Base-by-base conservation (phyloP, 768 basidiomycete genomes). In the Pulveroboletus sp. region DNA sequence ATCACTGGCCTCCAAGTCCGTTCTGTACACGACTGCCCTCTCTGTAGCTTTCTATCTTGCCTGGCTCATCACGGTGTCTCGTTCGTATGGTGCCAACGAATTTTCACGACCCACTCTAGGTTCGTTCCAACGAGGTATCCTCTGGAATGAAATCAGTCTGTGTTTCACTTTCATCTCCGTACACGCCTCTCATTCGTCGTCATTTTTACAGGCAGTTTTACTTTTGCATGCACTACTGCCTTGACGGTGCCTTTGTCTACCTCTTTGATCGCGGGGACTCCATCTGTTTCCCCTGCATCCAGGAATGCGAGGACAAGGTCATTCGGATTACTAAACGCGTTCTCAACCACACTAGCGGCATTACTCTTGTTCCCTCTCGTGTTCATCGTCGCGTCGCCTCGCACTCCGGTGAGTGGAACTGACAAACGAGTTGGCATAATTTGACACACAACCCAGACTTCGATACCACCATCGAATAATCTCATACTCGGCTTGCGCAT, bases 101-200 rank as follows among this genome's bases (percentile, higher is more conserved):
- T 69, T 75, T n/a, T 61, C 62, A 10, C 52, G 61, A 17, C 54
- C 63, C 20, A 66, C 67, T 40, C 55, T 66, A 23, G 66, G 65
- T 33, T 73, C 69, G 69, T 55, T 72, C 27, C 71, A 64, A 45
- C 62, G 72, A 43, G 80, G 81, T 21, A 58, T 71, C 29, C 69
- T 84, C 40, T 87, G 84, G 85, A 77, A 81, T 59, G 80, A 79
- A 49, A 71, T 81, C 45, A 78, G 87, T 87, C 54, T 51, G 82
- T 78, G 17, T 19, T 39, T 17, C 24, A 10, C 4, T 5, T 16
- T 31, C 0, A 24, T 48, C 20, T 39, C 36, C 20, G 37, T 17
- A n/a, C 14, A 2, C 40, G 16, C 33, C 24, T 47, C 51, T 50
- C 49, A 56, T 44, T 14, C 10, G 13, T 38, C 20, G 9, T 16